Conservation (phyloP, 176 grass and related monocot genomes). For the Pontederia paniculata region DNA sequence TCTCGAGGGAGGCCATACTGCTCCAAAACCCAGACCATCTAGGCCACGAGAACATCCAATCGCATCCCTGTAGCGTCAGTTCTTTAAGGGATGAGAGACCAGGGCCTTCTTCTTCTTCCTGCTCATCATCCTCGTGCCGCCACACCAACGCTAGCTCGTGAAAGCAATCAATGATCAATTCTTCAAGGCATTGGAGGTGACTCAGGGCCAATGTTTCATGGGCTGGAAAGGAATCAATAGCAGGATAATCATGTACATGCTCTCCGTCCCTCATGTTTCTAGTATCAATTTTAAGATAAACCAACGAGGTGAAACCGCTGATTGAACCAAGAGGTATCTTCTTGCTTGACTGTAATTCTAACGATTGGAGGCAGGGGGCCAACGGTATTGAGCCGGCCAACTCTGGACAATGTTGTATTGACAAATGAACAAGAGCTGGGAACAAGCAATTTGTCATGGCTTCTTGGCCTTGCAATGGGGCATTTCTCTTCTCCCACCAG, state of each 20-base stretch:
- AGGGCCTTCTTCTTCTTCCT: not conserved
- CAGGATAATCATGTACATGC: not conserved
- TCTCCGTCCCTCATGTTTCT: not conserved
- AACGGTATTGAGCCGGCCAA: not conserved
- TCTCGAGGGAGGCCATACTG: not conserved
- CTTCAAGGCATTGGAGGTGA: not conserved
- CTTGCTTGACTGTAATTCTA: not conserved
- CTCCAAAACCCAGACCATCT: not conserved
- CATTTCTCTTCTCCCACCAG: not conserved
- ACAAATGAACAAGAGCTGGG: not conserved
- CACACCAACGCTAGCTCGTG: not conserved
- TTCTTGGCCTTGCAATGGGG: not conserved
- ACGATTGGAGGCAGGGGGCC: not conserved
- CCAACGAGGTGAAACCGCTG: not conserved
- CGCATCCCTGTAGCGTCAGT: no score
- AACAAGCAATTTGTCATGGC: not conserved
- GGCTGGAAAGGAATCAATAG: no score
- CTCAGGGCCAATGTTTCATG: not conserved
- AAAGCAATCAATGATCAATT: not conserved
- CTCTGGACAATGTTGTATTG: not conserved
- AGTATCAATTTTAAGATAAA: no score
- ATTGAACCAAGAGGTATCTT: not conserved
- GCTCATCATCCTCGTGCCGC: no score
- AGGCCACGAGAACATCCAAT: no score
- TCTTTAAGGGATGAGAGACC: no score